Evolutionary conservation across 306 rosid species (phyloP).

Genomic region (Spatholobus suberectus): DNA sequence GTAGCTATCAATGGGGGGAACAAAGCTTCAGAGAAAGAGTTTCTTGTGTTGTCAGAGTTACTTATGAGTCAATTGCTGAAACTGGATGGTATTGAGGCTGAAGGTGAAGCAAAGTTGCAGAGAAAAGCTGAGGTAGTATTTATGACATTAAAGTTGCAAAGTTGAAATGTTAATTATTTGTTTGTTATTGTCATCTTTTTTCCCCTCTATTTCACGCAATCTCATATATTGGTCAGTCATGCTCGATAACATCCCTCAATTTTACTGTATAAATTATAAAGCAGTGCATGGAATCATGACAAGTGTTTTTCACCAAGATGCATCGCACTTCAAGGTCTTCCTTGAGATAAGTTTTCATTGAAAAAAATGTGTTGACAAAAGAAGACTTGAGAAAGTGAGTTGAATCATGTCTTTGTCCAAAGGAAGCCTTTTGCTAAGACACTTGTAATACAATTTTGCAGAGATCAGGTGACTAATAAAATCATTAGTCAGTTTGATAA

Average conservation of each 20-base stretch:
- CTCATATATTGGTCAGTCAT: neutral
- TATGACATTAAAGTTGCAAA: conserved; percentile 26
- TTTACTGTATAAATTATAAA: conserved; percentile 20
- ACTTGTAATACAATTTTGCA: neutral
- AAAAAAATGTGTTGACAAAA: neutral
- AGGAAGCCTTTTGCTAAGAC: neutral
- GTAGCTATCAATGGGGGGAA: conserved; percentile 66
- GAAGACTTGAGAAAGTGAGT: neutral
- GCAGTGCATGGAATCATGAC: neutral
- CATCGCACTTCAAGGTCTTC: neutral
- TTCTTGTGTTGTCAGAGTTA: conserved; percentile 69
- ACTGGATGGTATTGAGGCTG: conserved; percentile 82
- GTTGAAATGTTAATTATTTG: conserved; percentile 5
- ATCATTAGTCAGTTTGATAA: neutral
- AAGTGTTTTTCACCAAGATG: conserved; percentile 22
- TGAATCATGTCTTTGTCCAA: neutral
- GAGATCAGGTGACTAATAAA: neutral
- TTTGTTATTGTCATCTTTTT: neutral
- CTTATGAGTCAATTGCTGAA: conserved; percentile 91
- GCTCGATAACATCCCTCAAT: neutral
- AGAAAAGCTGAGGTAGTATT: conserved; percentile 87
- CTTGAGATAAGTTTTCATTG: neutral
- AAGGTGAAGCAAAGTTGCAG: conserved; percentile 80
- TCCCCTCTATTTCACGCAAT: conserved; percentile 5
- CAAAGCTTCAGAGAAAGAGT: conserved; percentile 72